These are phyloP conservation scores for Fusarium nisikadoi DNA, from an alignment of 2,329 filamentous ascomycete genomes.

Conservation along the genomic window DNA sequence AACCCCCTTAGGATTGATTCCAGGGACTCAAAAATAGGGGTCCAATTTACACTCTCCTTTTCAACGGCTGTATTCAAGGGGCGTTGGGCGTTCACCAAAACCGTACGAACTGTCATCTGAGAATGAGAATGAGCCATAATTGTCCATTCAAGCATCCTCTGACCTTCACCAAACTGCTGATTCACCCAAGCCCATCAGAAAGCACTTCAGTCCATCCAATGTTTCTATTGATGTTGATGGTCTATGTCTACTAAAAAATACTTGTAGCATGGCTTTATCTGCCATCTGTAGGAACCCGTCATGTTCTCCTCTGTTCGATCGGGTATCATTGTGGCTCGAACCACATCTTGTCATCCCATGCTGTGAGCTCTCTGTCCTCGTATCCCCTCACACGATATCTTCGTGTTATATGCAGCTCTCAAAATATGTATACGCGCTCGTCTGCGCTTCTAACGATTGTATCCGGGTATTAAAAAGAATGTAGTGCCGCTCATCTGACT, in stretches of 20 bases:
- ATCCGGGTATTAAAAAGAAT: conserved; percentile 45
- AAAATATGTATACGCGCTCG: conserved; percentile 20
- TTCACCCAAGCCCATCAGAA: background rate
- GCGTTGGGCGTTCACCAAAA: background rate
- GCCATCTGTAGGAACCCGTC: conserved; percentile 12
- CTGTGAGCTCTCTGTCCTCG: conserved; percentile 10
- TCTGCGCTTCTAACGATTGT: conserved; percentile 16
- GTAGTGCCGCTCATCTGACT: conserved; percentile 32
- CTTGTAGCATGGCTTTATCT: conserved; percentile 14
- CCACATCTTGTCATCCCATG: conserved; percentile 18
- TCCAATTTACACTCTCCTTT: conserved; percentile 37
- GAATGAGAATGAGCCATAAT: background rate
- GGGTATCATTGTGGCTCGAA: conserved; percentile 39
- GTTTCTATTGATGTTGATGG: conserved; percentile 25
- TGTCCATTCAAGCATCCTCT: no score
- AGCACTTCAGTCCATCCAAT: conserved; percentile 3
- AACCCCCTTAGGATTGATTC: background rate
- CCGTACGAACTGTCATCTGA: background rate
- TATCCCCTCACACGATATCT: conserved; percentile 25
- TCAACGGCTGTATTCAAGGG: conserved; percentile 8
- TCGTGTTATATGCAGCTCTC: conserved; percentile 27
- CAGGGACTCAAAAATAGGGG: conserved; percentile 29
- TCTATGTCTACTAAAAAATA: conserved; percentile 18
- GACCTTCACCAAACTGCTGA: background rate
- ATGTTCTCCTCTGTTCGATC: conserved; percentile 25